Conservation (phyloP, 805 yeast species). For the Teunomyces stri region DNA sequence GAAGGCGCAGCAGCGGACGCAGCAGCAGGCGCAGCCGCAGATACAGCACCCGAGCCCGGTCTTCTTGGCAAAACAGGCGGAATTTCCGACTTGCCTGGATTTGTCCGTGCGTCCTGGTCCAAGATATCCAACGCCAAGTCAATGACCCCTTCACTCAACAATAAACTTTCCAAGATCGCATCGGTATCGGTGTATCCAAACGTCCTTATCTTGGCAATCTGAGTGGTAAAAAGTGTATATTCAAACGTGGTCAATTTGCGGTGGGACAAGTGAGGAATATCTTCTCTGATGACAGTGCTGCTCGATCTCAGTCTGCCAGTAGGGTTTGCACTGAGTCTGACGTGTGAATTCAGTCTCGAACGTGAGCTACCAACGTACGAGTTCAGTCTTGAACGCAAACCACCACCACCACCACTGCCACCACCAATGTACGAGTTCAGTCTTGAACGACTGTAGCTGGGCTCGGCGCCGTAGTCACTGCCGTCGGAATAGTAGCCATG, state of each 20-base stretch:
- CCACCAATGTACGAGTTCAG: constrained; percentile 8
- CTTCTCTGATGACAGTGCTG: neutral
- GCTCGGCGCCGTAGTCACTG: constrained; percentile 10
- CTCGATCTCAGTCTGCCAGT: constrained; percentile 13
- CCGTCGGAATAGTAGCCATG: constrained; percentile 20
- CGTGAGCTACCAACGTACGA: constrained; percentile 6
- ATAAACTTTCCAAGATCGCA: constrained; percentile 61
- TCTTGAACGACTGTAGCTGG: constrained; percentile 8
- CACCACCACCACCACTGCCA: too few relatives aligned
- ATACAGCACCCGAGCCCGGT: constrained; percentile 19
- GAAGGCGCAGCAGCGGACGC: constrained; percentile 12
- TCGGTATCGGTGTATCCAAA: constrained; percentile 61
- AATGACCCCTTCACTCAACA: constrained; percentile 56
- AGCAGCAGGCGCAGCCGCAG: constrained; percentile 13
- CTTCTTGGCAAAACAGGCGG: constrained; percentile 51
- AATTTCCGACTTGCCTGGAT: constrained; percentile 35
- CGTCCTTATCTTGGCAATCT: constrained; percentile 42
- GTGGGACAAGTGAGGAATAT: constrained; percentile 44
- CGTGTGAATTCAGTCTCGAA: constrained; percentile 14
- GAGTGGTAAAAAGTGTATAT: constrained; percentile 47
- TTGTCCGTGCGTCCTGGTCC: constrained; percentile 35
- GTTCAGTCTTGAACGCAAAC: neutral
- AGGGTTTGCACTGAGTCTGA: constrained; percentile 10
- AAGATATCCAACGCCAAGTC: constrained; percentile 59
- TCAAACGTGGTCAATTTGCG: constrained; percentile 56